Evolutionary conservation across 768 basidiomycete genomes (phyloP).

Genomic region (Tylopilus rubrobrunneus): DNA sequence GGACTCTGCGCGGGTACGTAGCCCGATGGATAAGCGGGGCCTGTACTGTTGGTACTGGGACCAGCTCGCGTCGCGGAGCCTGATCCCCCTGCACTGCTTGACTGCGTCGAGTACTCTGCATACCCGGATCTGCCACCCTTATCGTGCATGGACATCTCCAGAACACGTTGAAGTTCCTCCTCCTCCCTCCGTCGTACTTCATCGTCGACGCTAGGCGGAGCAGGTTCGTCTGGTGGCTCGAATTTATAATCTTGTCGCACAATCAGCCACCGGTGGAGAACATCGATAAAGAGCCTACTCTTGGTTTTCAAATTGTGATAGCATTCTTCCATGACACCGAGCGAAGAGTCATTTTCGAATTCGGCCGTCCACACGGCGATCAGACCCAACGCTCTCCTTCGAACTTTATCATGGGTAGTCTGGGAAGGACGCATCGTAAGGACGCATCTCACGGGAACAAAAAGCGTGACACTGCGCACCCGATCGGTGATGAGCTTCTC

Average conservation of each 20-base stretch:
- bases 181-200: constrained; percentile 83
- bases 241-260: constrained; percentile 63
- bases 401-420: constrained; percentile 93
- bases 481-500: constrained; percentile 87
- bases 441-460: neutral
- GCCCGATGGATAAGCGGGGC: constrained; percentile 46
- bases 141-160: constrained; percentile 92
- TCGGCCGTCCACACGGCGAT: constrained; percentile 83
- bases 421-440: constrained; percentile 31
- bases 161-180: constrained; percentile 88
- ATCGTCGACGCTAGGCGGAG: constrained; percentile 71
- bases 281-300: constrained; percentile 45
- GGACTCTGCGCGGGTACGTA: constrained; percentile 58
- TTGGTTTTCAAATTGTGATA: constrained; percentile 79
- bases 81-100: constrained; percentile 36
- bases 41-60: constrained; percentile 19
- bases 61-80: constrained; percentile 16
- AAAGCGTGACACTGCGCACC: constrained; percentile 39
- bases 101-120: constrained; percentile 41
- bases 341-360: constrained; percentile 72
- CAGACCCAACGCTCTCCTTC: constrained; percentile 62
- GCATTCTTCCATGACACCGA: constrained; percentile 90
- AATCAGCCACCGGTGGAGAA: constrained; percentile 10
- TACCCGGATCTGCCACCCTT: constrained; percentile 73
- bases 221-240: constrained; percentile 54